phyloP scores from a whole-genome alignment of 2,329 filamentous ascomycete species.

The Ophiostoma himal-ulmi region DNA sequence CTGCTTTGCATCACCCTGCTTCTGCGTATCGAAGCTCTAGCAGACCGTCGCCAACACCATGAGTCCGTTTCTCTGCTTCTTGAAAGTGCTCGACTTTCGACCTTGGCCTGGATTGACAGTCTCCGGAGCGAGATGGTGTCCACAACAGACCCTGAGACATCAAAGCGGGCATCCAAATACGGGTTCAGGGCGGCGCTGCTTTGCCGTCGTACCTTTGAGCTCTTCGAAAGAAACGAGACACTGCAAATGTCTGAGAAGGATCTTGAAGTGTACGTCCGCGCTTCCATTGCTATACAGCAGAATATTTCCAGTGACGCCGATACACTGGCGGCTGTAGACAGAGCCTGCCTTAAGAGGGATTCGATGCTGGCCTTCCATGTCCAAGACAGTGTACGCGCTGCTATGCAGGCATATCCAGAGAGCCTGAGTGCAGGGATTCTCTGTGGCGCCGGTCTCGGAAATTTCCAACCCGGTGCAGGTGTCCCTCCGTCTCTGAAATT shows the following conservation, averaged over 20 bases:
- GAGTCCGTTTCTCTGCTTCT: constrained; percentile 35
- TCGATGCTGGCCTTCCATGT: constrained; percentile 2
- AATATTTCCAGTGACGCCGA: constrained; percentile 15
- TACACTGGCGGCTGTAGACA: not conserved
- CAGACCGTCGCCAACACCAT: constrained; percentile 16
- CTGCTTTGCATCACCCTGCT: constrained; percentile 49
- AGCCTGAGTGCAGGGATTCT: not conserved
- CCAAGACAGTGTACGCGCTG: not conserved
- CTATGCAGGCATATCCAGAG: not conserved
- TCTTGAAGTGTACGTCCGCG: constrained; percentile 10
- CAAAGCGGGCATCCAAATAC: constrained; percentile 39
- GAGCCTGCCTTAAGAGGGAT: constrained; percentile 9
- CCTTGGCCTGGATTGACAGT: constrained; percentile 44
- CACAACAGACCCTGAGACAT: constrained; percentile 35
- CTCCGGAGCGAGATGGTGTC: constrained; percentile 43
- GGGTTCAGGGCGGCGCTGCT: constrained; percentile 52
- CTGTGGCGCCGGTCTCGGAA: not conserved
- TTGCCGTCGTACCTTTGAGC: constrained; percentile 41
- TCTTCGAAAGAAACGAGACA: not conserved
- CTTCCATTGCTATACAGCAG: constrained; percentile 22
- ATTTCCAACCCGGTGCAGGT: not conserved
- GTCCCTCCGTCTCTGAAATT: not conserved
- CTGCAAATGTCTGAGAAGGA: not conserved
- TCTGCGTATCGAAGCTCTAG: constrained; percentile 36
- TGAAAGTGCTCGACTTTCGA: constrained; percentile 37